phyloP scores from a whole-genome alignment of 2,329 filamentous ascomycete genomes.

The Neonectria faginata region DNA sequence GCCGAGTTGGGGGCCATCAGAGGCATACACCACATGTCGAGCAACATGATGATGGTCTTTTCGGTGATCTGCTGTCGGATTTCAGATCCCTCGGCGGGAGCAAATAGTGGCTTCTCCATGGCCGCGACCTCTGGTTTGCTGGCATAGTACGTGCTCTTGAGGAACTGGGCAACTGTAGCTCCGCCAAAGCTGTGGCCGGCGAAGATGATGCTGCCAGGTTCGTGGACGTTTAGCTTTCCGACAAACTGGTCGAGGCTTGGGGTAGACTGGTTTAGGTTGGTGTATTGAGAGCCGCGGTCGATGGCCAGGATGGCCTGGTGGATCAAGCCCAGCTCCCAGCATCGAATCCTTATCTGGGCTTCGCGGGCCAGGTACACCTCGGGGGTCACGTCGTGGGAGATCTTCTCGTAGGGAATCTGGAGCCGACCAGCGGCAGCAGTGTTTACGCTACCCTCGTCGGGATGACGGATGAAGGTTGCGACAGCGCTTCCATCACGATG shows the following conservation, averaged over 20 bases:
- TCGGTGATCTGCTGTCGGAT: constrained; percentile 76
- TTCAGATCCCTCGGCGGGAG: constrained; percentile 64
- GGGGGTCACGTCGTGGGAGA: constrained; percentile 72
- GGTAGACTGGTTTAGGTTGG: constrained; percentile 65
- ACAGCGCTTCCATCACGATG: constrained; percentile 86
- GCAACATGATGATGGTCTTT: constrained; percentile 72
- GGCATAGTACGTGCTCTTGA: constrained; percentile 82
- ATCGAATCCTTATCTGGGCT: constrained; percentile 77
- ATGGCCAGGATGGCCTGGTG: constrained; percentile 76
- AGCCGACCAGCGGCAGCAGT: constrained; percentile 42
- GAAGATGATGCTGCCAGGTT: constrained; percentile 79
- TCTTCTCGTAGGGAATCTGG: constrained; percentile 61
- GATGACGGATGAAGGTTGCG: constrained; percentile 76
- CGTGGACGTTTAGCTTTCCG: constrained; percentile 73
- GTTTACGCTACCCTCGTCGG: constrained; percentile 55
- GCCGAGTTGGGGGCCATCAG: constrained; percentile 71
- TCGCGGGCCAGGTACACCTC: constrained; percentile 77
- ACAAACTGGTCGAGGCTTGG: constrained; percentile 69
- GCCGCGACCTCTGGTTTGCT: constrained; percentile 57
- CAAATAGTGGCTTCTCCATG: constrained; percentile 70
- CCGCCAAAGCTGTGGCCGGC: constrained; percentile 86
- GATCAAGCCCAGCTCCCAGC: constrained; percentile 82
- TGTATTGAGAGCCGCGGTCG: constrained; percentile 64
- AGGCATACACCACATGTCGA: constrained; percentile 86
- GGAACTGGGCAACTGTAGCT: constrained; percentile 77